Conservation (phyloP, 257 asterid species). For the Solanum etuberosum region DNA sequence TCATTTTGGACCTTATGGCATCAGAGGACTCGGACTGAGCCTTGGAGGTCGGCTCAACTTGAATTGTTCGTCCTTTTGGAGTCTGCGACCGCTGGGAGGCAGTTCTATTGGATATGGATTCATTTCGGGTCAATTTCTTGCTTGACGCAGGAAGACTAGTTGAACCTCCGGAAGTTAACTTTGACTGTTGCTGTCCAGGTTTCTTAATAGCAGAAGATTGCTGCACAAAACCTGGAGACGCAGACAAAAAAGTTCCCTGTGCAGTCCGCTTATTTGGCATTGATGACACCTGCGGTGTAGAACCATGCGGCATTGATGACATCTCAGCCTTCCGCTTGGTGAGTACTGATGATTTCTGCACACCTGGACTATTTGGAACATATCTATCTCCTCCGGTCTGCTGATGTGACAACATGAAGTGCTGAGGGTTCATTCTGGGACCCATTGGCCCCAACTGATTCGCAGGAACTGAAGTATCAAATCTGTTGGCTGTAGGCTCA, state of each 20-base stretch:
- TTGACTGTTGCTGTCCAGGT: slow-evolving; percentile 29
- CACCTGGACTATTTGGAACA: slow-evolving; percentile 14
- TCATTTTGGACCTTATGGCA: slow-evolving; percentile 86
- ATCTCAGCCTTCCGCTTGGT: slow-evolving; percentile 71
- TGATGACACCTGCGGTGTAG: slow-evolving; percentile 26
- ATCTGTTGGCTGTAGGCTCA: slow-evolving; percentile 18
- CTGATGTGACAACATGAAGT: slow-evolving; percentile 23
- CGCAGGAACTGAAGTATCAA: slow-evolving; percentile 15
- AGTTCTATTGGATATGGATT: slow-evolving; percentile 43
- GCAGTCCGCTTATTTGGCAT: slow-evolving; percentile 45
- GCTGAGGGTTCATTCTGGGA: slow-evolving; percentile 17
- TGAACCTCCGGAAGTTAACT: slow-evolving; percentile 18
- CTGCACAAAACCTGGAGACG: slow-evolving; percentile 19
- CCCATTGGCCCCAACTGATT: slow-evolving; percentile 15
- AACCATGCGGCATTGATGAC: slow-evolving; percentile 17
- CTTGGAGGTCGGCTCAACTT: slow-evolving; percentile 44
- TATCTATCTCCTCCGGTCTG: slow-evolving; percentile 12
- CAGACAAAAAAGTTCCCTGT: slow-evolving; percentile 21
- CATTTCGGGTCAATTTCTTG: slow-evolving; percentile 52
- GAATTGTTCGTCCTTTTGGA: slow-evolving; percentile 45
- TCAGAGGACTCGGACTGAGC: slow-evolving; percentile 40
- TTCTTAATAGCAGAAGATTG: slow-evolving; percentile 22
- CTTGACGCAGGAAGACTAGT: slow-evolving; percentile 20
- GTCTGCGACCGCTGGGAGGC: slow-evolving; percentile 51
- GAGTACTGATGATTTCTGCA: slow-evolving; percentile 33